Evolutionary conservation across 2,329 filamentous ascomycete species (phyloP).

Genomic region (Hypomyces perniciosus): DNA sequence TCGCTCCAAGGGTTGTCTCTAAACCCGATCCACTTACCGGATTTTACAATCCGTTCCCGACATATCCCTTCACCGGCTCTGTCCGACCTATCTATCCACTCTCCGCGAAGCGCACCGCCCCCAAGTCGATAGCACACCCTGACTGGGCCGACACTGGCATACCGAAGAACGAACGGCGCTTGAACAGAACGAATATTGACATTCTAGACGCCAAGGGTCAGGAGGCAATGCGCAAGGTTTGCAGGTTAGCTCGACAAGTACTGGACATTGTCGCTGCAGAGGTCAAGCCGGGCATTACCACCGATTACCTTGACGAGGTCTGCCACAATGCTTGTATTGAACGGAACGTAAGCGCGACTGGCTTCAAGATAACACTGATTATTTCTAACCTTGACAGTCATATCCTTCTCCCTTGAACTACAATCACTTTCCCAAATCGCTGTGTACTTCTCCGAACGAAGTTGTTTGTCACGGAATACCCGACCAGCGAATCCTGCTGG

Average conservation of each 20-base stretch:
- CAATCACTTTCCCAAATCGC: conserved; percentile 93
- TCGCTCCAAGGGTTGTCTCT: conserved; percentile 74
- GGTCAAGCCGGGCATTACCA: conserved; percentile 84
- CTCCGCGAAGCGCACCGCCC: conserved; percentile 65
- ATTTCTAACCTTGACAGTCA: conserved; percentile 49
- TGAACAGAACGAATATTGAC: conserved; percentile 73
- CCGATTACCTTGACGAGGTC: conserved; percentile 89
- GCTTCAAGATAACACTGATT: background rate
- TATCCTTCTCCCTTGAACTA: conserved; percentile 96
- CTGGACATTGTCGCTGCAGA: conserved; percentile 84
- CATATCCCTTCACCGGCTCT: conserved; percentile 73
- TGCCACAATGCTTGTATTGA: conserved; percentile 94
- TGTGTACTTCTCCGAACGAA: conserved; percentile 94
- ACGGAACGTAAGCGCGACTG: conserved; percentile 58
- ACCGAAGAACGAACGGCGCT: conserved; percentile 54
- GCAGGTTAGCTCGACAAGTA: conserved; percentile 79
- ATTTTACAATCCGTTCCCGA: conserved; percentile 86
- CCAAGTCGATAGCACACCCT: conserved; percentile 73
- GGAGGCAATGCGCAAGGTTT: conserved; percentile 89
- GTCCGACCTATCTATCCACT: conserved; percentile 85
- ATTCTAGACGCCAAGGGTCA: conserved; percentile 74
- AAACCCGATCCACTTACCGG: conserved; percentile 82
- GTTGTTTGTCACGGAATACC: conserved; percentile 98
- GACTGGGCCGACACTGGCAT: conserved; percentile 86
- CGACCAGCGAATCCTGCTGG: conserved; percentile 76